Conservation (phyloP, 345 rosid species). For the Moricandia arvensis region DNA sequence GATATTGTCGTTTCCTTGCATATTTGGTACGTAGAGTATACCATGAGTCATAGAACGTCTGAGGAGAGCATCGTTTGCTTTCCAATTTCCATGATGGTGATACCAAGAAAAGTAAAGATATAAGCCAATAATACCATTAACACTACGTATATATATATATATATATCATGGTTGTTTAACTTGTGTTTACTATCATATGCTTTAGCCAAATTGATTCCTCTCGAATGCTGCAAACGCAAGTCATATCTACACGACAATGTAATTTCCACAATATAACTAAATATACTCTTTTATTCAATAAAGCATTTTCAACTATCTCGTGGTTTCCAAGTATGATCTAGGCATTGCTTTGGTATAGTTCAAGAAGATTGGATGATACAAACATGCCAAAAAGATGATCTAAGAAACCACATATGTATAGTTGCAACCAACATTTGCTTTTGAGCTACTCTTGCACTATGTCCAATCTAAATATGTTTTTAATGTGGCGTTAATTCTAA, state of each 20-base stretch:
- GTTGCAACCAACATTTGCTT: constrained; percentile 36
- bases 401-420: constrained; percentile 32
- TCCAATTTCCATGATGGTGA: neutral
- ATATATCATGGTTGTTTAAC: too few species aligned
- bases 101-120: neutral
- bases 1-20: neutral
- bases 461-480: constrained; percentile 14
- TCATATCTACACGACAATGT: neutral
- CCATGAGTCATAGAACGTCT: neutral
- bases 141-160: too few species aligned
- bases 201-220: neutral
- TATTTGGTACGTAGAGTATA: neutral
- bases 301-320: neutral
- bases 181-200: neutral
- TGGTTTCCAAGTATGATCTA: constrained; percentile 8
- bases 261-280: neutral
- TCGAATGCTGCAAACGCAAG: neutral
- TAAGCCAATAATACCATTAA: neutral
- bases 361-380: constrained; percentile 20
- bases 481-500: constrained; percentile 6
- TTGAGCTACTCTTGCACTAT: constrained; percentile 37
- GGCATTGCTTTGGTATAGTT: neutral
- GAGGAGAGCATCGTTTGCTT: neutral
- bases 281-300: neutral
- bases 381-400: constrained; percentile 36